Evolutionary conservation across 2,329 filamentous ascomycete species (phyloP), one percentile per base, ranked within the genome.

Genomic region (Fusarium sarcochroum): DNA sequence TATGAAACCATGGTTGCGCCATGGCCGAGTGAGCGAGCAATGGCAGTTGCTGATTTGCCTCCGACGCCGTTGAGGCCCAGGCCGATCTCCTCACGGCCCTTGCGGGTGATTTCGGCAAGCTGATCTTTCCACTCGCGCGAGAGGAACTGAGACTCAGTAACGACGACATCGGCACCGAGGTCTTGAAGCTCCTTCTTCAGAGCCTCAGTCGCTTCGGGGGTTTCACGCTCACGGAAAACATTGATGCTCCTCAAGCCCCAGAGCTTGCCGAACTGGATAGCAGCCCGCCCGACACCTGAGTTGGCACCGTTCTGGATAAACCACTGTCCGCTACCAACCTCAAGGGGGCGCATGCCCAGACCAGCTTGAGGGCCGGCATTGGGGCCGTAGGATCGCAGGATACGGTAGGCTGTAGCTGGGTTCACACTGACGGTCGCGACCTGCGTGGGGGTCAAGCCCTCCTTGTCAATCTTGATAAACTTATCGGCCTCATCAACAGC

Each of bases 301-400:
- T 99, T 99, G 38, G 95, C 96, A 9, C 95, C 96, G 78, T 99
- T 99, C 81, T 99, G 96, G 46, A 99, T 90, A 76, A 98, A 93
- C 94, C 95, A 99, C 58, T 97, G 91, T 55, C 94, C 83, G 58
- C 83, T 84, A 49, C 82, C 83, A 21, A 80, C 74, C 46, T 80
- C 78, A 49, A 84, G 83, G 13, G 81, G 76, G 10, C 76, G 74
- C 76, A 86, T 83, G 56, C 82, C 82, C 48, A 86, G 70, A 3
- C 80, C 81, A 13, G 83, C 78, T 53, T 81, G 79, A 61, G 83
- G 76, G 14, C 82, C 79, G 20, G 83, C 82, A 53, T 80, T 78
- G 30, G 81, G 81, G 6, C 81, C 89, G 76, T 95, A 98, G 77
- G 95, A 92, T 58, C 90, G 89, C 60, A 99, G 86, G 90, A 99